Conservation (phyloP, 176 grass and related monocot genomes). For the Eragrostis curvula region DNA sequence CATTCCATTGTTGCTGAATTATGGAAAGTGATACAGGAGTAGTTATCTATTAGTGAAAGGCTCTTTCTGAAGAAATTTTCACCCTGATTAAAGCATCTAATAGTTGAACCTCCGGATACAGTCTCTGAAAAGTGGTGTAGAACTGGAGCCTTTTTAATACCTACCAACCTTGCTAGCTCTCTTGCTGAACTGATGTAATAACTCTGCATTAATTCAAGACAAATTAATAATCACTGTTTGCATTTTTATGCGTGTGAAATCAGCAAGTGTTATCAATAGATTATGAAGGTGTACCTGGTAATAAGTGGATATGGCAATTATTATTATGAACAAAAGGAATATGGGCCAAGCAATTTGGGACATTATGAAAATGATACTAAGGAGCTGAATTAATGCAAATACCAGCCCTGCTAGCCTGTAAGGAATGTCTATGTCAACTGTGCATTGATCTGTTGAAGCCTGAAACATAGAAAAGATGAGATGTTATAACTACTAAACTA, state of each 20-base stretch:
- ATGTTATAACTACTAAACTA: constrained; percentile 21
- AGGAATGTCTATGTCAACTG: constrained; percentile 87
- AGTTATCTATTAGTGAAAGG: constrained; percentile 74
- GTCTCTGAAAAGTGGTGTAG: constrained; percentile 93
- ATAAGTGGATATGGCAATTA: constrained; percentile 70
- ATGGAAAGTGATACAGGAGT: constrained; percentile 83
- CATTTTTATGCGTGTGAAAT: constrained; percentile 25
- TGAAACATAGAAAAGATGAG: constrained; percentile 44
- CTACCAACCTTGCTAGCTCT: constrained; percentile 90
- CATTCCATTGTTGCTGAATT: constrained; percentile 94
- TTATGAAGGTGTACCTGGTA: constrained; percentile 74
- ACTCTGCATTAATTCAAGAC: constrained; percentile 46
- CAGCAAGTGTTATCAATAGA: neutral
- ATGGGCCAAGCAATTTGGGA: constrained; percentile 93
- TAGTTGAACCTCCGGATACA: constrained; percentile 73
- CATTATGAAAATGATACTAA: constrained; percentile 84
- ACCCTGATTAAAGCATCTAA: constrained; percentile 87
- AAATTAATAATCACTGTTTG: constrained; percentile 18
- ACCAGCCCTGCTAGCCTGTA: constrained; percentile 86
- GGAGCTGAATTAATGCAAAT: constrained; percentile 87
- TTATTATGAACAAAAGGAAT: constrained; percentile 73
- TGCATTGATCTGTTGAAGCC: constrained; percentile 88
- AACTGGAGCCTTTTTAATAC: constrained; percentile 87
- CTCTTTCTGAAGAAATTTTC: constrained; percentile 66
- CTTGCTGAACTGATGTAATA: constrained; percentile 89